Conservation (phyloP, 306 rosid species). For the Rosa persica region DNA sequence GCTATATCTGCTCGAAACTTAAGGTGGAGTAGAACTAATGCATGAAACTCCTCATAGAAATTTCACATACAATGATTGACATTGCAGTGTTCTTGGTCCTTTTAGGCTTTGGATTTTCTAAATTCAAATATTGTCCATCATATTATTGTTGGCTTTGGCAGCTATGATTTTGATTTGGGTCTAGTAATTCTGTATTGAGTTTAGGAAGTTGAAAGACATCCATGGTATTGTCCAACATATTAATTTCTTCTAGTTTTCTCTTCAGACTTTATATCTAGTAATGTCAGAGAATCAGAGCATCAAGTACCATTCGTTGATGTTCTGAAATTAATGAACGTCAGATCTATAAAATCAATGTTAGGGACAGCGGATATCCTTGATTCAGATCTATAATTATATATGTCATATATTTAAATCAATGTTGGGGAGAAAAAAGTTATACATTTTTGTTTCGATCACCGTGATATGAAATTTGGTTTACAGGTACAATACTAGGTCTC, state of each 20-base stretch:
- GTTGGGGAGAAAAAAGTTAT: neutral
- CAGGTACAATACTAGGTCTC: conserved; percentile 1
- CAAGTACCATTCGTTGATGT: neutral
- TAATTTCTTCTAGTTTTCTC: neutral
- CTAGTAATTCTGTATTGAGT: neutral
- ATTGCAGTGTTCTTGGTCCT: neutral
- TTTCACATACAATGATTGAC: neutral
- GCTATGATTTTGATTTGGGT: neutral
- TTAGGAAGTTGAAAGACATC: neutral
- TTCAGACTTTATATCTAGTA: neutral
- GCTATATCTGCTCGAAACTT: neutral
- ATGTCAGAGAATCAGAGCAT: neutral
- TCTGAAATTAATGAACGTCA: neutral
- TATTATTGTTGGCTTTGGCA: neutral
- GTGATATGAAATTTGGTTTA: neutral
- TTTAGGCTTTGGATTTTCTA: neutral
- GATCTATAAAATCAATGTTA: neutral
- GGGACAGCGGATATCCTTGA: neutral
- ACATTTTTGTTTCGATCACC: neutral
- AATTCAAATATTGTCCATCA: neutral
- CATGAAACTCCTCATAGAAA: neutral
- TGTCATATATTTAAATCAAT: neutral
- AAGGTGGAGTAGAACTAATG: neutral
- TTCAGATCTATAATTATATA: neutral
- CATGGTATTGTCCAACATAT: neutral